Evolutionary conservation across 441 rosid genomes (phyloP).

Genomic region (Gossypium gossypioides): DNA sequence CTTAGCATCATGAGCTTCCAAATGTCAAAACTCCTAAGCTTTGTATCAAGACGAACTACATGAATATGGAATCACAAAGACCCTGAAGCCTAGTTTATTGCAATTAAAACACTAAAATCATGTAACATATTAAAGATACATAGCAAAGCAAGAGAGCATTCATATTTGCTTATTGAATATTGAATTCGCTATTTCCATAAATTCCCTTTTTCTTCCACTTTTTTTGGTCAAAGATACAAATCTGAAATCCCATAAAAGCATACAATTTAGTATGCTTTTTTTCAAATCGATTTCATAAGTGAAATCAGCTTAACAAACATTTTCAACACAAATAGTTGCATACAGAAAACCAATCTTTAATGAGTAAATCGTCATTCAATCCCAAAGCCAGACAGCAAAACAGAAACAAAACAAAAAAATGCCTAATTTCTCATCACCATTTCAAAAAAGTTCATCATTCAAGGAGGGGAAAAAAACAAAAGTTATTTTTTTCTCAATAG

Average conservation of each 20-base stretch:
- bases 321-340: not conserved
- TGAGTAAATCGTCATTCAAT: not conserved
- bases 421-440: not conserved
- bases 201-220: not conserved
- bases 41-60: not conserved
- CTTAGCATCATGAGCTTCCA: not conserved
- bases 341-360: not conserved
- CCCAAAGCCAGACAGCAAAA: conserved; percentile 8
- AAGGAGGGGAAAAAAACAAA: not conserved
- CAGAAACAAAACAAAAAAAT: not conserved
- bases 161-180: not conserved
- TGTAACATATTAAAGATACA: not conserved
- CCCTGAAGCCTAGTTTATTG: not conserved
- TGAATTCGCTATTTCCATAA: not conserved
- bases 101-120: not conserved
- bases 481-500: not conserved
- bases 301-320: not conserved
- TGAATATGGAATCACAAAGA: not conserved
- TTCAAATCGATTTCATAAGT: not conserved
- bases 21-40: not conserved
- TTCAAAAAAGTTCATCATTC: not conserved
- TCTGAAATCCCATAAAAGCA: not conserved
- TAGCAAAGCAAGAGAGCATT: not conserved
- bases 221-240: not conserved
- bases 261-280: not conserved